These are phyloP conservation scores for Gastrolobium bilobum DNA, from an alignment of 306 rosid genomes.

Conservation along the genomic window DNA sequence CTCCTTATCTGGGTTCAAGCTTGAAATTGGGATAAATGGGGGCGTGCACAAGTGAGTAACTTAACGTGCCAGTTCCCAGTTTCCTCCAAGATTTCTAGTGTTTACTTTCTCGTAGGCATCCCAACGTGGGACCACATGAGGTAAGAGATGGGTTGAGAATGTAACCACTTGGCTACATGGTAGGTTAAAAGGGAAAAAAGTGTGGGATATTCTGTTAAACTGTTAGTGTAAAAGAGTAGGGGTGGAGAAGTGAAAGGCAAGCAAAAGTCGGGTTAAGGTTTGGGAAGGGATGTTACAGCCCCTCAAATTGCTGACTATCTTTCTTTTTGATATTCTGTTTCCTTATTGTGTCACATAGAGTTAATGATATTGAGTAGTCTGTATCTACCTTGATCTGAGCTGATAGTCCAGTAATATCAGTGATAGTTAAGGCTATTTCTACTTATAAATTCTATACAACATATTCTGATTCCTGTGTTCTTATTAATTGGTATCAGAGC, in stretches of 20 bases:
- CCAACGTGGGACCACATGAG: neutral
- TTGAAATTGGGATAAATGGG: neutral
- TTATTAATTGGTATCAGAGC: slow-evolving; percentile 29
- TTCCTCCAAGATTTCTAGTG: neutral
- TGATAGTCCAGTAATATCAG: slow-evolving; percentile 29
- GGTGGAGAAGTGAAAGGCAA: neutral
- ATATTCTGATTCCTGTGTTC: slow-evolving; percentile 17
- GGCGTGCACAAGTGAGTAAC: neutral
- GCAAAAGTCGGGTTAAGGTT: neutral
- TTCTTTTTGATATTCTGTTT: neutral
- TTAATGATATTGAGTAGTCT: slow-evolving; percentile 3
- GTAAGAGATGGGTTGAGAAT: slow-evolving; percentile 4
- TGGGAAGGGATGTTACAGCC: slow-evolving; percentile 15
- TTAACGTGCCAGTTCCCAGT: neutral
- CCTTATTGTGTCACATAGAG: slow-evolving; percentile 19
- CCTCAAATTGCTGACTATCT: slow-evolving; percentile 14
- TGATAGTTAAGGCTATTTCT: neutral
- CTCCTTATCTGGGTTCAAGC: neutral
- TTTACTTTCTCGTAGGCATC: neutral
- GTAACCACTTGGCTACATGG: neutral
- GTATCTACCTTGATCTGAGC: slow-evolving; percentile 15
- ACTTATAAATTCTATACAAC: slow-evolving; percentile 8
- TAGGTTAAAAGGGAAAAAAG: neutral
- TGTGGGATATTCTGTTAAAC: neutral
- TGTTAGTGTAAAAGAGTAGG: neutral